Percentiles rank a stretch among this genome's conserved stretches.
These are phyloP conservation scores for Eragrostis nindensis DNA, from an alignment of 176 grass and related monocot species.

Conservation along the genomic window DNA sequence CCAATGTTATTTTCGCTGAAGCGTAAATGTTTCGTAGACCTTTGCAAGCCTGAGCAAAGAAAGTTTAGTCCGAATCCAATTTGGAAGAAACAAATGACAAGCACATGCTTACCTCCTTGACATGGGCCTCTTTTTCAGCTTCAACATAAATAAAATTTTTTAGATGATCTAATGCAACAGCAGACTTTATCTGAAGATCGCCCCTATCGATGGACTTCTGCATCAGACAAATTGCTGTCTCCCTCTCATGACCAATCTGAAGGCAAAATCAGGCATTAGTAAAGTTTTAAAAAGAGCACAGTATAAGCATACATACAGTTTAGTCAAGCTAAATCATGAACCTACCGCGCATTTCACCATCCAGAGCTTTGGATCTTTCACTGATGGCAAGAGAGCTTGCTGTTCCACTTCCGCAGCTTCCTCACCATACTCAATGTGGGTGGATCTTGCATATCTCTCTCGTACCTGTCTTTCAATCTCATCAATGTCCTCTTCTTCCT, in stretches of 20 bases:
- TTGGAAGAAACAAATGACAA: conserved; percentile 24
- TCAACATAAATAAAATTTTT: conserved; percentile 99
- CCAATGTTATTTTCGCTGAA: conserved; percentile 83
- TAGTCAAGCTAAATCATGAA: conserved; percentile 10
- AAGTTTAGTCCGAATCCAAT: conserved; percentile 6
- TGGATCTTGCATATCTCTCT: conserved; percentile 87
- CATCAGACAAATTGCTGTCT: conserved; percentile 88
- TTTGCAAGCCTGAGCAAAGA: conserved; percentile 75
- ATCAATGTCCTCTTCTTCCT: conserved; percentile 96
- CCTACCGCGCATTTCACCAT: conserved; percentile 99
- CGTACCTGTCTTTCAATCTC: conserved; percentile 94
- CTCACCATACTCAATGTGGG: conserved; percentile 83
- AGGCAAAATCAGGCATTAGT: conserved; percentile 43
- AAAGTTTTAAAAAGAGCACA: conserved; percentile 27
- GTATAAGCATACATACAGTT: conserved; percentile 19
- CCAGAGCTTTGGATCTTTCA: conserved; percentile 99
- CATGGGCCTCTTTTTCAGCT: conserved; percentile 97
- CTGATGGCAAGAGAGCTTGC: conserved; percentile 93
- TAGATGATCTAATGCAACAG: conserved; percentile 86
- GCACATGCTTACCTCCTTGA: conserved; percentile 74
- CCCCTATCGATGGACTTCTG: conserved; percentile 85
- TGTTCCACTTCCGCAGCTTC: conserved; percentile 97
- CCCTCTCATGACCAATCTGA: conserved; percentile 95
- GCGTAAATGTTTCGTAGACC: conserved; percentile 83
- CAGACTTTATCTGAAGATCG: conserved; percentile 90